A percentile compares a stretch with the other conserved stretches of the same genome.
phyloP scores from a whole-genome alignment of 1,139 yeast species.

The Candida mesenterica region DNA sequence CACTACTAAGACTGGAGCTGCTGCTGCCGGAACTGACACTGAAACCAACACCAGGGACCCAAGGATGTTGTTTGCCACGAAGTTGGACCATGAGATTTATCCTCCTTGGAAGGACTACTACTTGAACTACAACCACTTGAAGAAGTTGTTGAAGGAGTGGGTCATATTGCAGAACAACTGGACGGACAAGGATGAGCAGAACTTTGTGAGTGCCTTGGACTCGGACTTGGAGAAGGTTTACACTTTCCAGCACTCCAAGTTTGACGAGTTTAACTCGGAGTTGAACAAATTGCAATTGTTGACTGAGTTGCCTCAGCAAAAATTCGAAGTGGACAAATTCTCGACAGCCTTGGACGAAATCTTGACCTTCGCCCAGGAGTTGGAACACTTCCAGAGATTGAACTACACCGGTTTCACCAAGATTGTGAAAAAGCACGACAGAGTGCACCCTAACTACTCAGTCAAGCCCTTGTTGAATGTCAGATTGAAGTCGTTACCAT shows the following conservation, averaged over 20 bases:
- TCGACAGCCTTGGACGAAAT: constrained; percentile 70
- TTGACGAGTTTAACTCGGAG: constrained; percentile 63
- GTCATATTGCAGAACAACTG: constrained; percentile 48
- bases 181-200: constrained; percentile 61
- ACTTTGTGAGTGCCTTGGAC: constrained; percentile 80
- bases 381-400: constrained; percentile 85
- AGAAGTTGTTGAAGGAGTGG: constrained; percentile 79
- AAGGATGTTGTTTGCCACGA: constrained; percentile 81
- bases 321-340: constrained; percentile 55
- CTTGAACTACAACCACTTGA: constrained; percentile 74
- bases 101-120: constrained; percentile 89
- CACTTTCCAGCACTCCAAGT: constrained; percentile 73
- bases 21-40: neutral
- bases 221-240: constrained; percentile 90
- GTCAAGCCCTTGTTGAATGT: constrained; percentile 88
- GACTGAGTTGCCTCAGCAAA: constrained; percentile 30
- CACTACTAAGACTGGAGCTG: neutral
- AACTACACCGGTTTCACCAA: constrained; percentile 94
- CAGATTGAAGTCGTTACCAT: constrained; percentile 81
- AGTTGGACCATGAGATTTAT: constrained; percentile 75
- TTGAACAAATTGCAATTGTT: constrained; percentile 60
- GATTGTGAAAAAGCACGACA: constrained; percentile 93
- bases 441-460: constrained; percentile 79
- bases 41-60: constrained; percentile 4
- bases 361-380: constrained; percentile 73